These are phyloP conservation scores for Botrytis elliptica DNA, from an alignment of 2,329 filamentous ascomycete species.

Conservation along the genomic window DNA sequence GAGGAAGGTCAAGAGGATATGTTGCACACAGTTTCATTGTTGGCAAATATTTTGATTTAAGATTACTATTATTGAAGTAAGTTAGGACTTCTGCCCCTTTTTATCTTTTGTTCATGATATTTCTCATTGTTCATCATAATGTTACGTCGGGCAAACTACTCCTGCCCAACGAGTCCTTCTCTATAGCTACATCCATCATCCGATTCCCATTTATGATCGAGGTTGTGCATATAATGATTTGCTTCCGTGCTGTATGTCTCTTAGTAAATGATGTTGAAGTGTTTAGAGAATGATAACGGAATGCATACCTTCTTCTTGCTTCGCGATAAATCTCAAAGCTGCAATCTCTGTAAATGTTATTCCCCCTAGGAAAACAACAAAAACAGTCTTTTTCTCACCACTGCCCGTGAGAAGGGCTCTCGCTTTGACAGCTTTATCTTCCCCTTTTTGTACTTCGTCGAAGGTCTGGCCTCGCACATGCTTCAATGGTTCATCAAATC, in stretches of 20 bases:
- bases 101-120: conserved; percentile 17
- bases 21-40: conserved; percentile 7
- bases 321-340: conserved; percentile 84
- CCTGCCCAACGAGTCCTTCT: conserved; percentile 48
- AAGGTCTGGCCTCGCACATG: conserved; percentile 86
- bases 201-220: conserved; percentile 85
- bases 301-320: conserved; percentile 67
- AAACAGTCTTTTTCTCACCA: conserved; percentile 76
- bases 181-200: conserved; percentile 83
- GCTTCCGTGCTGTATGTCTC: conserved; percentile 58
- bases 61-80: conserved; percentile 18
- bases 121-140: conserved; percentile 19
- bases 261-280: conserved; percentile 22
- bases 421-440: conserved; percentile 88
- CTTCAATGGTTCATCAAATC: conserved; percentile 89
- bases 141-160: conserved; percentile 36
- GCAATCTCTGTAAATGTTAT: conserved; percentile 96
- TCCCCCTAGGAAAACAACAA: conserved; percentile 97
- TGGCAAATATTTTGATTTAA: conserved; percentile 12
- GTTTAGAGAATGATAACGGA: neutral
- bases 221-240: conserved; percentile 90
- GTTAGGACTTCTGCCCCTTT: neutral
- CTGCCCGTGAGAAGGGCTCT: conserved; percentile 76
- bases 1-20: neutral
- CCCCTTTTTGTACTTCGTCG: conserved; percentile 86